Percentiles rank a stretch among this genome's conserved stretches.
These are phyloP conservation scores for Oenanthe javanica DNA, from an alignment of 140 eudicot genomes.

Conservation along the genomic window DNA sequence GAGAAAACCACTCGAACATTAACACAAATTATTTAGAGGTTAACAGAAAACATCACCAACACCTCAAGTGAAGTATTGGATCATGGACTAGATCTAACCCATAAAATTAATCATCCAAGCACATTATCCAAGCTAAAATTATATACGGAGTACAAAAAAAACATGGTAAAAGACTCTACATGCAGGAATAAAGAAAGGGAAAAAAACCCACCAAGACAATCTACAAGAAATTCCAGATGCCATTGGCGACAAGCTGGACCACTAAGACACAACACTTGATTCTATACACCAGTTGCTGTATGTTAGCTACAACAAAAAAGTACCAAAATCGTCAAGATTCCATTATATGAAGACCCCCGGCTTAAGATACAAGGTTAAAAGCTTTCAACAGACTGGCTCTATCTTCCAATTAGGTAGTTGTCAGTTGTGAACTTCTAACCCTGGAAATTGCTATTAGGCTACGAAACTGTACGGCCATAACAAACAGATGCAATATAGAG, in stretches of 20 bases:
- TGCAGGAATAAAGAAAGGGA: background rate
- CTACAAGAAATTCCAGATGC: background rate
- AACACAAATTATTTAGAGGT: no score
- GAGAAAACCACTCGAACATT: no score
- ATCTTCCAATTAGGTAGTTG: background rate
- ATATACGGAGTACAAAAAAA: background rate
- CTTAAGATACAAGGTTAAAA: slow-evolving; percentile 9
- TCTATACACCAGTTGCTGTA: slow-evolving; percentile 7
- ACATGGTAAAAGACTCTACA: slow-evolving; percentile 5
- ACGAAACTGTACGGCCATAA: slow-evolving; percentile 54
- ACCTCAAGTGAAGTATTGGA: background rate
- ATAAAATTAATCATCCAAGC: background rate
- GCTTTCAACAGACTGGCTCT: background rate
- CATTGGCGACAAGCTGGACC: background rate
- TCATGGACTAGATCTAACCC: background rate
- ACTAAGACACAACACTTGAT: slow-evolving; percentile 7
- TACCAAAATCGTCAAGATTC: slow-evolving; percentile 7
- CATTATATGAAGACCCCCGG: background rate
- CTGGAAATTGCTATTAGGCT: background rate
- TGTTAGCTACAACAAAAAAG: slow-evolving; percentile 11
- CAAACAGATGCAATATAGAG: slow-evolving; percentile 49
- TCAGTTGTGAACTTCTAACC: background rate
- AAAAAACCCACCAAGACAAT: background rate
- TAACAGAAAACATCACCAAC: background rate
- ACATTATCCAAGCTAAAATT: background rate